Base-by-base conservation (phyloP, 2,329 filamentous ascomycete species). In the Macrophomina pseudophaseolina region DNA sequence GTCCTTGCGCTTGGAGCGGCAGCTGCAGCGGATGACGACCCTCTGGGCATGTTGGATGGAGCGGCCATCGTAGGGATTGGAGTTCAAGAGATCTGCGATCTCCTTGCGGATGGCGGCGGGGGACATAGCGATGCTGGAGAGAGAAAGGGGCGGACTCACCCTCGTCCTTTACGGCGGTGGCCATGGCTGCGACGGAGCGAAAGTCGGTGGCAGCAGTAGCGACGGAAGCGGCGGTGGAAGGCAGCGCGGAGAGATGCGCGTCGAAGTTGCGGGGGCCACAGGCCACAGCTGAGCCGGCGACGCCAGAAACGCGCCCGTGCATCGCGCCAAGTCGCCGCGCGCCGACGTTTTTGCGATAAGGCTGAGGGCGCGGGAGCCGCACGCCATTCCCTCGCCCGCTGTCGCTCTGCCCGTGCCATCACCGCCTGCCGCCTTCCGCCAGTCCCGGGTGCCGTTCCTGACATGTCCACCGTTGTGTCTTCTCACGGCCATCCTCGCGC, bases 131-230 rank as follows among this genome's bases (percentile, higher is more conserved):
- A 63, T 48, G 33, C 49, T 30, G 59, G 44, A 35, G 58, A 67
- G 58, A 30, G 23, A 58, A 46, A 56, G 56, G 53, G 53, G 62
- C 42, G 62, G 28, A 74, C 76, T 74, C 71, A 79, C 76, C 71
- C 66, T 80, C 77, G 48, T 80, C 78, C 64, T 71, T 74, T 18
- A 72, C 69, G 70, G 71, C 65, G 69, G 72, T 74, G 63, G 74
- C 74, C 77, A 79, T 80, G 70, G 51, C 53, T 54, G 58, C 42
- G 58, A 62, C 58, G 58, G 58, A 62, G 58, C 58, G 58, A 62
- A 62, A 62, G 58, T 62, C 58, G 58, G 58, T 49, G 58, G 58
- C 58, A 62, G 58, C 58, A 62, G 32, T 38, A 30, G 58, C 58
- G 58, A 62, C 58, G 58, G 56, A 62, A 62, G 58, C 58, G 58